Evolutionary conservation across 2,329 filamentous ascomycete genomes (phyloP).

Genomic region (Mycosphaerella sp.): DNA sequence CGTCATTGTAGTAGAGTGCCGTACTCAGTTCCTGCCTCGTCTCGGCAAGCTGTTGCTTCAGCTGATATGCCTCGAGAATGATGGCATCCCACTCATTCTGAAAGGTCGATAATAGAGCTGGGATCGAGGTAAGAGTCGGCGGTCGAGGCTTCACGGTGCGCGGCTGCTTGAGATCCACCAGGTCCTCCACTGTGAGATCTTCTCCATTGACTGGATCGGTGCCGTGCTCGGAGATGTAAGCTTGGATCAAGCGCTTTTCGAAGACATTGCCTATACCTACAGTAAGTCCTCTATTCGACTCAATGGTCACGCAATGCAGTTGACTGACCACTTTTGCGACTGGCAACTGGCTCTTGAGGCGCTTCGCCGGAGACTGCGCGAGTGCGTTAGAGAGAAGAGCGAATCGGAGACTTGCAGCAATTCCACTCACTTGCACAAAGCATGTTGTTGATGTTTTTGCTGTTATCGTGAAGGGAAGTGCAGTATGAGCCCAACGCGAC

Average conservation of each 20-base stretch:
- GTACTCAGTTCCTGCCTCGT: slow-evolving; percentile 90
- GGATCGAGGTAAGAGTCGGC: slow-evolving; percentile 91
- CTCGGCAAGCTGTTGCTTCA: slow-evolving; percentile 82
- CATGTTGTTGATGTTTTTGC: slow-evolving; percentile 21
- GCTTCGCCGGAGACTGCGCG: slow-evolving; percentile 84
- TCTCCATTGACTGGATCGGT: slow-evolving; percentile 88
- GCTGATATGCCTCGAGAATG: slow-evolving; percentile 82
- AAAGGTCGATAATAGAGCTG: slow-evolving; percentile 85
- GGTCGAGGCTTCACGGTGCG: slow-evolving; percentile 82
- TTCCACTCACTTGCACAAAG: slow-evolving; percentile 36
- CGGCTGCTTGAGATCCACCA: slow-evolving; percentile 78
- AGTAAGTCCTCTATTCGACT: slow-evolving; percentile 32
- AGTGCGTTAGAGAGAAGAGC: slow-evolving; percentile 16
- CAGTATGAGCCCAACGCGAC: background rate
- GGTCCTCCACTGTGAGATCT: slow-evolving; percentile 73
- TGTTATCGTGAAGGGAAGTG: background rate
- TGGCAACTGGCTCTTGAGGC: slow-evolving; percentile 89
- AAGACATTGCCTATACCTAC: slow-evolving; percentile 67
- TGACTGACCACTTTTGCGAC: slow-evolving; percentile 77
- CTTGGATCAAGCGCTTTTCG: slow-evolving; percentile 90
- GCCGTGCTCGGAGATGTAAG: slow-evolving; percentile 87
- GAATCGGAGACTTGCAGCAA: background rate
- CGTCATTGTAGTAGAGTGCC: slow-evolving; percentile 93
- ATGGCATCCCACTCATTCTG: slow-evolving; percentile 98
- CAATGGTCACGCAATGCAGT: slow-evolving; percentile 7